Percentiles rank a stretch among this genome's conserved stretches.
These are phyloP conservation scores for Pythium myriotylum DNA, from an alignment of 352 stramenopile genomes.

Conservation along the genomic window DNA sequence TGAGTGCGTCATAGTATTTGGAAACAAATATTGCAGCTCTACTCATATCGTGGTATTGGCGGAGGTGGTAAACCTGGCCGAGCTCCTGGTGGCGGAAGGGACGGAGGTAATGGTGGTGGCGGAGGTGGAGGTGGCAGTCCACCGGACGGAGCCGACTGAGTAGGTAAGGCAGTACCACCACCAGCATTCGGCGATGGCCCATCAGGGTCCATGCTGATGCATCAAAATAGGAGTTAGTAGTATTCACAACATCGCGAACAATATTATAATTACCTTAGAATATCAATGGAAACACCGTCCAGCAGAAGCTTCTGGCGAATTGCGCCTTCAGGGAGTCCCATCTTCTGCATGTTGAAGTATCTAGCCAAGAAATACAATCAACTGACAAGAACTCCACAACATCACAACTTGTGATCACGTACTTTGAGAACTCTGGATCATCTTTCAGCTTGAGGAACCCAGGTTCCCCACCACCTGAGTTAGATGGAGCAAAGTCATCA, in stretches of 20 bases:
- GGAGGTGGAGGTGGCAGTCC: slow-evolving; percentile 35
- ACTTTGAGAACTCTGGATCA: slow-evolving; percentile 79
- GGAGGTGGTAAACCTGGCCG: slow-evolving; percentile 43
- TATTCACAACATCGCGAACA: neutral
- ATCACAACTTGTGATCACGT: neutral
- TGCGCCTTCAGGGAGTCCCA: slow-evolving; percentile 75
- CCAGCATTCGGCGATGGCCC: slow-evolving; percentile 67
- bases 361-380: slow-evolving; percentile 31
- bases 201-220: slow-evolving; percentile 74
- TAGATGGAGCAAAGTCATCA: slow-evolving; percentile 33
- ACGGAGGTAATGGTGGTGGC: slow-evolving; percentile 30
- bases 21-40: neutral
- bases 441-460: slow-evolving; percentile 81
- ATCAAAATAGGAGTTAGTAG: slow-evolving; percentile 5
- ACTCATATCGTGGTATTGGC: slow-evolving; percentile 30
- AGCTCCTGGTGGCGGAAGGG: slow-evolving; percentile 50
- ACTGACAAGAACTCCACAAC: neutral
- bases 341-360: slow-evolving; percentile 87
- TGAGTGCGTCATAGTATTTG: neutral
- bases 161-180: slow-evolving; percentile 14
- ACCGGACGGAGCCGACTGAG: slow-evolving; percentile 10
- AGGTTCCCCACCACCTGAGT: slow-evolving; percentile 16
- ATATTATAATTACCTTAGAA: slow-evolving; percentile 60
- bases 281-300: slow-evolving; percentile 71
- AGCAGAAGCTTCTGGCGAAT: slow-evolving; percentile 85